A percentile compares a stretch with the other conserved stretches of the same genome.
Conservation (phyloP, 1,284 basidiomycete species). For the Ceratobasidium sp. region DNA sequence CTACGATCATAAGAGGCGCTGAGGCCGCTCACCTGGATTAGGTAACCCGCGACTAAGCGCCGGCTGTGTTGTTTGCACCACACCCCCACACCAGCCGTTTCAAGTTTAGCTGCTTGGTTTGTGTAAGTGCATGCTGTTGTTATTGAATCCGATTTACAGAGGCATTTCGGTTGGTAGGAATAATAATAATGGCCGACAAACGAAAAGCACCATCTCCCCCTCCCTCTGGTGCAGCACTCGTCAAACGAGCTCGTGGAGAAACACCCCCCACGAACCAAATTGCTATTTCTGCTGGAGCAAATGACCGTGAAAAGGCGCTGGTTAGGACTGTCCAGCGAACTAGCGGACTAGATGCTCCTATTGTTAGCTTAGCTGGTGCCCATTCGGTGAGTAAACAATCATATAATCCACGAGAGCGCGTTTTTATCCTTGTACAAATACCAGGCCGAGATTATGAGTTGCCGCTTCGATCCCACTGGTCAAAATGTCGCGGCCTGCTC, state of each 20-base stretch:
- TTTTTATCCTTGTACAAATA: conserved; percentile 3
- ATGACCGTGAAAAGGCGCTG: conserved; percentile 74
- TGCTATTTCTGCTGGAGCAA: conserved; percentile 72
- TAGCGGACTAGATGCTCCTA: conserved; percentile 79
- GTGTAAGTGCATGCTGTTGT: background rate
- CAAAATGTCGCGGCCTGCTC: conserved; percentile 85
- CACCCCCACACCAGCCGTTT: background rate
- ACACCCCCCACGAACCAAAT: conserved; percentile 70
- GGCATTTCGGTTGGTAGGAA: background rate
- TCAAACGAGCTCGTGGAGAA: conserved; percentile 67
- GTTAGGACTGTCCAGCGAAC: conserved; percentile 80
- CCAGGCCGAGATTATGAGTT: conserved; percentile 78
- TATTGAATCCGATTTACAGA: background rate
- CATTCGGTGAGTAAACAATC: conserved; percentile 64
- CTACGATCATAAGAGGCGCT: no score
- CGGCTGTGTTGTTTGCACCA: background rate
- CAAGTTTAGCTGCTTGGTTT: background rate
- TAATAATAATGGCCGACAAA: conserved; percentile 27
- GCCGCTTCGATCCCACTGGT: conserved; percentile 80
- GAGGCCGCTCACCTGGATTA: no score
- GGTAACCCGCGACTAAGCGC: conserved; percentile 25
- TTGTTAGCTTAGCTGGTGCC: conserved; percentile 76
- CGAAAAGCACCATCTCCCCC: conserved; percentile 51
- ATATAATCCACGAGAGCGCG: background rate
- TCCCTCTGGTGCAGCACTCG: conserved; percentile 59